Conservation (phyloP, 345 rosid species). For the Lepidium didymum region DNA sequence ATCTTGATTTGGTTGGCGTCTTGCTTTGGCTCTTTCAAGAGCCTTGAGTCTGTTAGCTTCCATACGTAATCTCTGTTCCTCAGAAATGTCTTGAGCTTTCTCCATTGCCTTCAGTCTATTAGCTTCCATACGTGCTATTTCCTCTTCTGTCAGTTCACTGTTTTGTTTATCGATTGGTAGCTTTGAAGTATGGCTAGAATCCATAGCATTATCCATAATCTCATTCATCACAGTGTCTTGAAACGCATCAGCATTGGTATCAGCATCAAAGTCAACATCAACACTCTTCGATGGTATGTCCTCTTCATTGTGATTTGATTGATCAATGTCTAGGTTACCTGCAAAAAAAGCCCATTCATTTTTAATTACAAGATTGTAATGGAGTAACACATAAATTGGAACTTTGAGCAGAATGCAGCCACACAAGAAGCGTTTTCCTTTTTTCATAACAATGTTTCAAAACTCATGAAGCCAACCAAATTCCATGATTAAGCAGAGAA, state of each 20-base stretch:
- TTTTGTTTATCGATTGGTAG: conserved; percentile 16
- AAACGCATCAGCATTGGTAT: conserved; percentile 17
- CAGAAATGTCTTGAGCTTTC: conserved; percentile 57
- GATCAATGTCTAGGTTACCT: conserved; percentile 35
- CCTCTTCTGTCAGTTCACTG: conserved; percentile 51
- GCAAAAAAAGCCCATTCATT: conserved; percentile 3
- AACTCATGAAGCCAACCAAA: not conserved
- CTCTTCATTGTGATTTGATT: conserved; percentile 22
- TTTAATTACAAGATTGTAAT: not conserved
- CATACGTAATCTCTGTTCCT: conserved; percentile 79
- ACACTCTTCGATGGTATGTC: conserved; percentile 23
- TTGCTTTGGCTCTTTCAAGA: conserved; percentile 72
- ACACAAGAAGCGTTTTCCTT: not conserved
- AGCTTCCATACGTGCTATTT: conserved; percentile 71
- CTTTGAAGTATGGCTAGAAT: conserved; percentile 30
- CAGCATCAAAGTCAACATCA: conserved; percentile 14
- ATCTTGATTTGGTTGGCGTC: conserved; percentile 18
- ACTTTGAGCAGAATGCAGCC: not conserved
- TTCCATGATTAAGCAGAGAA: not conserved
- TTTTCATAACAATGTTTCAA: not conserved
- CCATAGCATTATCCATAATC: conserved; percentile 40
- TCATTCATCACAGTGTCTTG: conserved; percentile 54
- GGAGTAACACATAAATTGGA: not conserved
- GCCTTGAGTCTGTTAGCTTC: conserved; percentile 84
- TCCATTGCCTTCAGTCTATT: conserved; percentile 70